These are phyloP conservation scores for Clarkia xantiana DNA, from an alignment of 345 rosid genomes.

Conservation along the genomic window DNA sequence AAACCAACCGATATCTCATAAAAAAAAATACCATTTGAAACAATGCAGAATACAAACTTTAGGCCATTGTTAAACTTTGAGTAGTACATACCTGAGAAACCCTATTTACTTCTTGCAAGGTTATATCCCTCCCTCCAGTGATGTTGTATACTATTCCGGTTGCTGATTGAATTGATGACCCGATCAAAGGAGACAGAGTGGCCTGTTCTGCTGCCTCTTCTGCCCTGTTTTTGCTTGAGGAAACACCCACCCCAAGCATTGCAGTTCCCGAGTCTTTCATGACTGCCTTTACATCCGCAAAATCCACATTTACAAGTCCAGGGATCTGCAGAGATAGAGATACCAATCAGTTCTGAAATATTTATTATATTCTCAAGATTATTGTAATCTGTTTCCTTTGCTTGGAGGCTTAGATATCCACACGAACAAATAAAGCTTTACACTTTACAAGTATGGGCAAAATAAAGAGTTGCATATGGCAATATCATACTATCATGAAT, in stretches of 20 bases:
- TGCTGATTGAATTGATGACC: slow-evolving; percentile 98
- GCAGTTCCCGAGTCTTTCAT: slow-evolving; percentile 97
- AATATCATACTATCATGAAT: too few relatives aligned
- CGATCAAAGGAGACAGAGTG: slow-evolving; percentile 84
- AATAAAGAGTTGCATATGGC: too few relatives aligned
- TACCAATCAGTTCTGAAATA: not conserved
- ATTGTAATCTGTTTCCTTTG: too few relatives aligned
- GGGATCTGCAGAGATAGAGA: slow-evolving; percentile 48
- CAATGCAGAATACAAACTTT: too few relatives aligned
- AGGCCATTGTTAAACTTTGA: not conserved
- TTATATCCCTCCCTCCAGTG: slow-evolving; percentile 94
- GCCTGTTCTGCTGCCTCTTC: slow-evolving; percentile 99
- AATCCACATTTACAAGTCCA: slow-evolving; percentile 93
- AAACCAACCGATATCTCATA: not conserved
- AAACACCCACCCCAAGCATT: slow-evolving; percentile 98
- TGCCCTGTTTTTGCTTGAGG: slow-evolving; percentile 96
- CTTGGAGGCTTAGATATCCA: too few relatives aligned
- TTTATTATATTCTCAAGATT: not conserved
- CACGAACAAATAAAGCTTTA: too few relatives aligned
- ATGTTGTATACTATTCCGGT: slow-evolving; percentile 94
- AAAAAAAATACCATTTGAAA: too few relatives aligned
- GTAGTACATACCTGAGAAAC: slow-evolving; percentile 65
- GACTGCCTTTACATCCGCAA: slow-evolving; percentile 95
- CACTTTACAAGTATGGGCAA: too few relatives aligned
- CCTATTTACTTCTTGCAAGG: slow-evolving; percentile 89